phyloP scores from a whole-genome alignment of 78 protist genomes.

The Bodo saltans region DNA sequence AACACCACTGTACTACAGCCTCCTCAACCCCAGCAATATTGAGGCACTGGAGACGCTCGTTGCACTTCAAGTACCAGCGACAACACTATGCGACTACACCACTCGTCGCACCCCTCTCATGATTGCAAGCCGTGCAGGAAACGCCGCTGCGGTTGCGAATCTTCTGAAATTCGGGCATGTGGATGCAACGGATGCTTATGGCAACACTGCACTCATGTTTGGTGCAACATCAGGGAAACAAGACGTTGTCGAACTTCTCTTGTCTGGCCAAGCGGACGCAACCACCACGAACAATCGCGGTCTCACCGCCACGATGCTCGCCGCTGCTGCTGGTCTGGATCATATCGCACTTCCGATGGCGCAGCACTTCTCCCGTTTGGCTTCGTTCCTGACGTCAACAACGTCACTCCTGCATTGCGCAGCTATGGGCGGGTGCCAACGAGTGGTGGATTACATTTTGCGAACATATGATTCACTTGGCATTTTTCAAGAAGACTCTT shows the following conservation, averaged over 20 bases:
- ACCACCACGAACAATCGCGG: neutral
- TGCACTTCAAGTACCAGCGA: neutral
- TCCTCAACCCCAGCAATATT: neutral
- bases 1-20: neutral
- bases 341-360: neutral
- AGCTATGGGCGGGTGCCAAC: slow-evolving; percentile 5
- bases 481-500: neutral
- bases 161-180: neutral
- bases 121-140: neutral
- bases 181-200: neutral
- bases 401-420: slow-evolving; percentile 24
- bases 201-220: neutral
- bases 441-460: slow-evolving; percentile 12
- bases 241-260: neutral
- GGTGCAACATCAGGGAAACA: neutral
- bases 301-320: slow-evolving; percentile 11
- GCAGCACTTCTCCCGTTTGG: slow-evolving; percentile 19
- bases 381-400: neutral
- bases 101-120: neutral
- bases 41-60: neutral
- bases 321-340: neutral
- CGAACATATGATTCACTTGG: no score
- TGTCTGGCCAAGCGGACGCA: neutral
- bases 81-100: neutral
- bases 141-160: neutral